Percentiles rank a stretch among this genome's conserved stretches.
Evolutionary conservation across 2,329 filamentous ascomycete genomes (phyloP).

Genomic region (Bipolaris sorokiniana): DNA sequence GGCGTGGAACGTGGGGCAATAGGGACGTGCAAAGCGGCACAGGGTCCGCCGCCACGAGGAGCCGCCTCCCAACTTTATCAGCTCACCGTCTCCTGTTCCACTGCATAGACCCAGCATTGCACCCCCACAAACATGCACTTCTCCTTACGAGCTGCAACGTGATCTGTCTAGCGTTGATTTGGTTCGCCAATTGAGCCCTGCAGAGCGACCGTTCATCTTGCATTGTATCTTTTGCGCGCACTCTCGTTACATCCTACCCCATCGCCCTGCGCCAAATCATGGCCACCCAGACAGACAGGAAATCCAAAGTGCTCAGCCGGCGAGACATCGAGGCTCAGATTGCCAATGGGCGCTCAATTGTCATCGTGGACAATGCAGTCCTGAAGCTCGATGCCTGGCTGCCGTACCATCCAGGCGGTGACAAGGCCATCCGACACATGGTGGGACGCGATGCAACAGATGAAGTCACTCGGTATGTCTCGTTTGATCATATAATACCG

Average conservation of each 20-base stretch:
- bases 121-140: background rate
- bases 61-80: slow-evolving; percentile 21
- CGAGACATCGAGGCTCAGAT: slow-evolving; percentile 81
- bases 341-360: slow-evolving; percentile 76
- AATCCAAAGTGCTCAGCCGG: slow-evolving; percentile 62
- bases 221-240: background rate
- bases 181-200: background rate
- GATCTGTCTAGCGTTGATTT: background rate
- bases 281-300: slow-evolving; percentile 43
- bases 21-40: slow-evolving; percentile 1
- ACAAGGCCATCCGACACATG: slow-evolving; percentile 92
- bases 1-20: slow-evolving; percentile 16
- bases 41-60: slow-evolving; percentile 12
- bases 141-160: slow-evolving; percentile 7
- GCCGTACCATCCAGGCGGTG: slow-evolving; percentile 87
- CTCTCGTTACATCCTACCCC: slow-evolving; percentile 18
- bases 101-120: slow-evolving; percentile 10
- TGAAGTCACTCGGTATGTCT: slow-evolving; percentile 82
- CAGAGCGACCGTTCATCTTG: background rate
- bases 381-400: slow-evolving; percentile 89
- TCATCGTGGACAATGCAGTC: slow-evolving; percentile 81
- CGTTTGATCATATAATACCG: slow-evolving; percentile 18
- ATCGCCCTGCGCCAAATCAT: slow-evolving; percentile 28
- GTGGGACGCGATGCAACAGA: slow-evolving; percentile 92
- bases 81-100: slow-evolving; percentile 19